Evolutionary conservation across 1,284 basidiomycete genomes (phyloP), one percentile per base, ranked within the genome.

Genomic region (Phenoliferia sp.): DNA sequence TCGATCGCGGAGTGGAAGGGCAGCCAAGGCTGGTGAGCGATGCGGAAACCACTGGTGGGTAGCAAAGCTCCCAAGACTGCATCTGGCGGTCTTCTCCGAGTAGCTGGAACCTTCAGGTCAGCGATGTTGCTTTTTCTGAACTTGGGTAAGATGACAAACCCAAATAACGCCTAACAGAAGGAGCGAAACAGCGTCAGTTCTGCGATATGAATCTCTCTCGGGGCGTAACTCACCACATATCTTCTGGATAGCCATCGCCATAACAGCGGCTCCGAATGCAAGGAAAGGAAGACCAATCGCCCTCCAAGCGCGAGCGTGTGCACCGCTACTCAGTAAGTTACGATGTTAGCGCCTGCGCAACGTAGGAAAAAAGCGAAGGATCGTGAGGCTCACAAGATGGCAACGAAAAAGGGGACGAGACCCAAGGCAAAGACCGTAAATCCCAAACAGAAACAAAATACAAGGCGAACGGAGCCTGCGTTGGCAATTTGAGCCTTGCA

Each of bases 381-480:
- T 12, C 12, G 12, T 44, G 39, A 9, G 9, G 62, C 70, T 50
- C 32, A 71, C 70, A 68, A 34, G 56, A 72, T 72, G 31, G 54
- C 69, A 26, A 72, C 69, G 39, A 72, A 55, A 9, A 67, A 63
- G 22, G 71, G 71, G 19, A 72, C 33, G 29, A 70, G 59, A 1
- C 71, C 67, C 44, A 56, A 33, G 39, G 63, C 44, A 65, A 70
- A 72, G 66, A 72, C 56, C 32, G 34, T 57, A 4, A 70, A 55
- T 16, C 71, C 71, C 35, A 72, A 67, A 48, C 58, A 68, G 66
- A 70, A 72, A 57, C 71, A 72, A 59, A 72, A 72, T 12, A 63
- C 61, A 35, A 72, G 59, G 19, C 71, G 64, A 7, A 68, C 61
- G 3, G 71, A 68, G 15, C 71, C 71, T 17, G 71, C 71, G 61